These are phyloP conservation scores for Rhizophagus sp. DNA, from an alignment of 192 early-diverging fungal genomes.

Conservation along the genomic window DNA sequence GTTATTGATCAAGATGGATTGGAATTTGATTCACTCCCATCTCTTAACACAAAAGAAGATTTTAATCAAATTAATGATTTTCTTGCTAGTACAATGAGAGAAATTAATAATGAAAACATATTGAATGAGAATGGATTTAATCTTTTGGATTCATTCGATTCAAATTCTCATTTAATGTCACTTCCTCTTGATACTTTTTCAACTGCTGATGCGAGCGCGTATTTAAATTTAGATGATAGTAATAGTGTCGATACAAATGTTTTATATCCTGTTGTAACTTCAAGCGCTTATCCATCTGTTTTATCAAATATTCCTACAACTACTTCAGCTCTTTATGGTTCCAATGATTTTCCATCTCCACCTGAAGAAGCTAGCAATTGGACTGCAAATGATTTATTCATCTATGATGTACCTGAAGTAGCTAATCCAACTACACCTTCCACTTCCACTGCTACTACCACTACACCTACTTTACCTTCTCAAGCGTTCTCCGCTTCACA, in stretches of 20 bases:
- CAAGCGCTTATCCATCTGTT: not conserved
- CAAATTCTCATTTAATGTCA: not conserved
- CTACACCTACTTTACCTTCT: not conserved
- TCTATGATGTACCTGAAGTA: not conserved
- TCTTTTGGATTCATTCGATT: not conserved
- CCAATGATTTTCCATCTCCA: not conserved
- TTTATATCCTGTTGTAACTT: not conserved
- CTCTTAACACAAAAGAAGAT: constrained; percentile 8
- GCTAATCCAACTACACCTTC: not conserved
- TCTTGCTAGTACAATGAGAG: not conserved
- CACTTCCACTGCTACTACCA: not conserved
- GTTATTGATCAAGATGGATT: not conserved
- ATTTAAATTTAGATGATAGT: not conserved
- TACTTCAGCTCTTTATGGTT: not conserved
- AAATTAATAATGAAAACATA: not conserved
- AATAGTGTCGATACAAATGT: not conserved
- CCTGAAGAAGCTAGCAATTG: not conserved
- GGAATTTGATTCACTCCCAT: not conserved
- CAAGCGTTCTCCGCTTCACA: not conserved
- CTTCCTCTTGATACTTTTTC: not conserved
- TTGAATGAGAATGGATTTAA: not conserved
- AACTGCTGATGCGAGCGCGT: not conserved
- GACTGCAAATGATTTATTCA: not conserved
- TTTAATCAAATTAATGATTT: constrained; percentile 7
- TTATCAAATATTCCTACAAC: not conserved